A percentile compares a stretch with the other conserved stretches of the same genome.
These are phyloP conservation scores for Boletus sp. DNA, from an alignment of 768 basidiomycete genomes.

Conservation along the genomic window DNA sequence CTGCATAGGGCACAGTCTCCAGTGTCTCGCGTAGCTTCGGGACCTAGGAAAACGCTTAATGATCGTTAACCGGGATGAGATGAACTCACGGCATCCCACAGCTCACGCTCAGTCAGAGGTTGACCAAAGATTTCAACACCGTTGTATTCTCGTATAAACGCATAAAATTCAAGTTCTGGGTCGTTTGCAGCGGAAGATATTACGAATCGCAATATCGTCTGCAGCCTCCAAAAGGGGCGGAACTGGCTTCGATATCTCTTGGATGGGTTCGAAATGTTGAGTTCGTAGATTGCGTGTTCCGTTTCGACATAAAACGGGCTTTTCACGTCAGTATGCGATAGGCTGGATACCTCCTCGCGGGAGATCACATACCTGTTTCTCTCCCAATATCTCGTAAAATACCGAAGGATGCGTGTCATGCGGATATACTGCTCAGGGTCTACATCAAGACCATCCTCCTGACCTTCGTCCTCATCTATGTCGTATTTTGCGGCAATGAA, in stretches of 20 bases:
- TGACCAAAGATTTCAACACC: slow-evolving; percentile 14
- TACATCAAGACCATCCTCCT: slow-evolving; percentile 46
- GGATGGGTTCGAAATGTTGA: slow-evolving; percentile 41
- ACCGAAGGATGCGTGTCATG: slow-evolving; percentile 46
- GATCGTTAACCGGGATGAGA: background rate
- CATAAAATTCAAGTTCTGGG: slow-evolving; percentile 27
- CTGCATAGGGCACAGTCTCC: slow-evolving; percentile 22
- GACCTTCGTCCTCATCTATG: slow-evolving; percentile 60
- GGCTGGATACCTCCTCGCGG: background rate
- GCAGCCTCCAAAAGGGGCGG: slow-evolving; percentile 47
- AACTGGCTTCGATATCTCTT: slow-evolving; percentile 41
- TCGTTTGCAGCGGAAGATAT: slow-evolving; percentile 28
- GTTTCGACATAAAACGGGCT: slow-evolving; percentile 71
- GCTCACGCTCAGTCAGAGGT: slow-evolving; percentile 20
- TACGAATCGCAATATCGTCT: slow-evolving; percentile 50
- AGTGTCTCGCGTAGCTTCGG: slow-evolving; percentile 17
- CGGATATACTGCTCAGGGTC: slow-evolving; percentile 40
- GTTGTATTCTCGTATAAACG: slow-evolving; percentile 37
- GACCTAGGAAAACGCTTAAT: slow-evolving; percentile 12
- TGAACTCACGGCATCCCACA: slow-evolving; percentile 28
- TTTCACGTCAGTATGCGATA: slow-evolving; percentile 1
- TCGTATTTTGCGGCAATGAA: slow-evolving; percentile 43
- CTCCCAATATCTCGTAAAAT: slow-evolving; percentile 48
- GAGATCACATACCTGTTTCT: slow-evolving; percentile 45
- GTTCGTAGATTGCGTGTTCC: slow-evolving; percentile 57